phyloP scores from a whole-genome alignment of 2,329 filamentous ascomycete species.

The Aspergillus texensis region DNA sequence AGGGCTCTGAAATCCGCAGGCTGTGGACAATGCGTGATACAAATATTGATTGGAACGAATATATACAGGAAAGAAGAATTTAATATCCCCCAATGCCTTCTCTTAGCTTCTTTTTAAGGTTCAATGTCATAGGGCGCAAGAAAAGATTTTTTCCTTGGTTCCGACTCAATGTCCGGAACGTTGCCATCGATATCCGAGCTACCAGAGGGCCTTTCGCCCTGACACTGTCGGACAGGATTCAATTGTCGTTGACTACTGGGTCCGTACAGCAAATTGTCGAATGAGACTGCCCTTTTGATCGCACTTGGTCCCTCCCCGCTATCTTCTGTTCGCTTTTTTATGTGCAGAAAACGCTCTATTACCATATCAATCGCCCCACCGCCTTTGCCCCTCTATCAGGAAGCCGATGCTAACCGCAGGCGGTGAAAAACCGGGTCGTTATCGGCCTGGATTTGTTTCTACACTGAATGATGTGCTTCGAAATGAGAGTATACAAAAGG shows the following conservation, averaged over 20 bases:
- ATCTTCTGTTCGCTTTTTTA: not conserved
- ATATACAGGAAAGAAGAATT: not conserved
- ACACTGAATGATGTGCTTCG: not conserved
- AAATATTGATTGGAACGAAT: not conserved
- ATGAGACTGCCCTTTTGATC: not conserved
- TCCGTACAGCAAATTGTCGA: not conserved
- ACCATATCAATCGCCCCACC: not conserved
- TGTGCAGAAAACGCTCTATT: not conserved
- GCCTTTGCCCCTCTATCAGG: not conserved
- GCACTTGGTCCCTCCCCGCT: not conserved
- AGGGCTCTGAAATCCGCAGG: not conserved
- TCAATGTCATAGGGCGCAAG: not conserved
- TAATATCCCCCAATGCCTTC: not conserved
- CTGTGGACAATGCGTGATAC: conserved; percentile 6
- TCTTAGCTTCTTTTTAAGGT: not conserved
- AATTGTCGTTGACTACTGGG: conserved; percentile 5
- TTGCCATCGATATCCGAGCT: conserved; percentile 21
- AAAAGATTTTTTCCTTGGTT: conserved; percentile 7
- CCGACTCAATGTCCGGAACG: conserved; percentile 8
- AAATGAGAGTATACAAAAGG: not conserved
- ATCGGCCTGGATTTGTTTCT: not conserved
- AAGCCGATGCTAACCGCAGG: conserved; percentile 1
- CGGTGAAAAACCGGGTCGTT: not conserved
- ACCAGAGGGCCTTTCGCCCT: not conserved
- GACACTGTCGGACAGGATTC: not conserved